Evolutionary conservation across 352 stramenopile species (phyloP).

Genomic region (Phytopythium helicoides): DNA sequence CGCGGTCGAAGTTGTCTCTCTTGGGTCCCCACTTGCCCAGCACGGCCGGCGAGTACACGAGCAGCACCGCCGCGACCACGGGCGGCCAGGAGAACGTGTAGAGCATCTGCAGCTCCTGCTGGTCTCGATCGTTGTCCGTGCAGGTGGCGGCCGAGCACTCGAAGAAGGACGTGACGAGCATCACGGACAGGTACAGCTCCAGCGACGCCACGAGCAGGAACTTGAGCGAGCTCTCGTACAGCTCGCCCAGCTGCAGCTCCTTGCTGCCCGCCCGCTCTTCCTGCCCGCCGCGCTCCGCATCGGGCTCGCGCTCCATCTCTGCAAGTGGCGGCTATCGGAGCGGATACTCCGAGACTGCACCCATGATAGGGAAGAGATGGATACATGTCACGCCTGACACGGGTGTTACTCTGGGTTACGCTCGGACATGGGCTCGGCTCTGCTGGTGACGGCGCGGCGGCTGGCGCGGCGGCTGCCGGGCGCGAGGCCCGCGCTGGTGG

Average conservation of each 20-base stretch:
- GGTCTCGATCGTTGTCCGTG: constrained; percentile 24
- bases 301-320: not conserved
- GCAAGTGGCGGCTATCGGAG: too few relatives aligned
- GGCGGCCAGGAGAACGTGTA: constrained; percentile 51
- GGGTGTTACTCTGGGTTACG: too few relatives aligned
- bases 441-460: not conserved
- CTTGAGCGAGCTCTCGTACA: constrained; percentile 33
- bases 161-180: constrained; percentile 57
- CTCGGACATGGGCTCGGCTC: not conserved
- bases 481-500: not conserved
- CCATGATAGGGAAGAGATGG: too few relatives aligned
- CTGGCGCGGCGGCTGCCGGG: not conserved
- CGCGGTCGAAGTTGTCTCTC: constrained; percentile 46
- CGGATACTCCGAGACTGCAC: too few relatives aligned
- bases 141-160: constrained; percentile 26
- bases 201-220: constrained; percentile 41
- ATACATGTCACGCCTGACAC: too few relatives aligned
- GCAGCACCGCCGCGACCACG: constrained; percentile 24
- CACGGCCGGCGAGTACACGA: constrained; percentile 39
- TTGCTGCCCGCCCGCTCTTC: not conserved
- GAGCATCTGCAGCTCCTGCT: constrained; percentile 49
- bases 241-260: constrained; percentile 5
- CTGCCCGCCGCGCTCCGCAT: not conserved
- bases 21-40: constrained; percentile 28
- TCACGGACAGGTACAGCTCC: constrained; percentile 50